Percentiles rank a stretch among this genome's conserved stretches.
phyloP scores from a whole-genome alignment of 2,329 filamentous ascomycete genomes.

The Ceratocystis alfenasii region DNA sequence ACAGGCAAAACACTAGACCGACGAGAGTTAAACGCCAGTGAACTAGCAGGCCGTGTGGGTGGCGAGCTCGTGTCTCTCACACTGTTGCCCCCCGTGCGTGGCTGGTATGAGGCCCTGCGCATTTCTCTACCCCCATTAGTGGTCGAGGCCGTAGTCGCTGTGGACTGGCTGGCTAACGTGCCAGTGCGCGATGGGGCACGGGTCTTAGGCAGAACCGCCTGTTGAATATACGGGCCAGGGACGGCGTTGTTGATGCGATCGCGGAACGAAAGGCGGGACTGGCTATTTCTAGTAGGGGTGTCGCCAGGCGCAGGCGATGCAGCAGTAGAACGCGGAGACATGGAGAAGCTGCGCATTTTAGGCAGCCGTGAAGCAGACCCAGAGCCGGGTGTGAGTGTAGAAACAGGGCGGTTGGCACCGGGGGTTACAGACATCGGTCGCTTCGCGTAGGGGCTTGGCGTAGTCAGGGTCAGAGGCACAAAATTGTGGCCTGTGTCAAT shows the following conservation, averaged over 20 bases:
- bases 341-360: slow-evolving; percentile 37
- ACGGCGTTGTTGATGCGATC: slow-evolving; percentile 38
- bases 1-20: slow-evolving; percentile 45
- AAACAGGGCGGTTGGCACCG: slow-evolving; percentile 31
- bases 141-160: background rate
- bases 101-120: slow-evolving; percentile 44
- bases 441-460: slow-evolving; percentile 46
- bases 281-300: slow-evolving; percentile 35
- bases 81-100: slow-evolving; percentile 27
- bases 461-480: slow-evolving; percentile 49
- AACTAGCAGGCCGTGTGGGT: slow-evolving; percentile 42
- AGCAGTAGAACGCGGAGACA: slow-evolving; percentile 33
- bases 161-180: background rate
- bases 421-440: slow-evolving; percentile 33
- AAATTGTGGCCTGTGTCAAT: slow-evolving; percentile 58
- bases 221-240: slow-evolving; percentile 39
- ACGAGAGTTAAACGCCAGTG: slow-evolving; percentile 37
- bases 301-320: slow-evolving; percentile 37
- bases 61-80: slow-evolving; percentile 9
- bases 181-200: slow-evolving; percentile 35
- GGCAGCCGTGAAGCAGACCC: slow-evolving; percentile 37
- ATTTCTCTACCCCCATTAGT: slow-evolving; percentile 26
- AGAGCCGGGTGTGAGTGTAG: slow-evolving; percentile 32
- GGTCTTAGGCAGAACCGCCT: slow-evolving; percentile 35
- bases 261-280: slow-evolving; percentile 41